phyloP scores from a whole-genome alignment of 2,329 filamentous ascomycete species.

The Pestalotiopsis sp. region DNA sequence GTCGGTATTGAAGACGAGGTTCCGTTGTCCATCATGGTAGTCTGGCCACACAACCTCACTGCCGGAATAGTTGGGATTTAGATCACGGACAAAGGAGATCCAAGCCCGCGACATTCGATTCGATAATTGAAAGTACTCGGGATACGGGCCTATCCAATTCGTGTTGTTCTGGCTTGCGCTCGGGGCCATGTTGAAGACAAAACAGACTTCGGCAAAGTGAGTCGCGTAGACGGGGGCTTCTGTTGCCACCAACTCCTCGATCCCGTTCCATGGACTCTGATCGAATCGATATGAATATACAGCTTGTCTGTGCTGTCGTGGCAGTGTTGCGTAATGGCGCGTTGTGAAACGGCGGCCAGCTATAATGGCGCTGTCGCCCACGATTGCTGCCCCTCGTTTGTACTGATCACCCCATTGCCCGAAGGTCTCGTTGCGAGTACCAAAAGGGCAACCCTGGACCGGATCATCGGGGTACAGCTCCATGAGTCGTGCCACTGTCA shows the following conservation, averaged over 20 bases:
- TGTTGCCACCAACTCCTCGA: background rate
- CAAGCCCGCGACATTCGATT: background rate
- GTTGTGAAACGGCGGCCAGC: background rate
- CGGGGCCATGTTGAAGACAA: background rate
- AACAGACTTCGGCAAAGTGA: background rate
- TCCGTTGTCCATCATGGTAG: background rate
- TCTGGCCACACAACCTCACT: background rate
- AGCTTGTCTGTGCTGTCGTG: background rate
- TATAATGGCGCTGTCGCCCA: background rate
- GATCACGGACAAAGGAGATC: slow-evolving; percentile 3
- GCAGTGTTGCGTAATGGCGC: background rate
- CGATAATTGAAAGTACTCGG: slow-evolving; percentile 1
- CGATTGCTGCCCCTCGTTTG: background rate
- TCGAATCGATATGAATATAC: background rate
- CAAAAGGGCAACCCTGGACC: background rate
- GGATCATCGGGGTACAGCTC: slow-evolving; percentile 3
- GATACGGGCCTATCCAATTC: slow-evolving; percentile 1
- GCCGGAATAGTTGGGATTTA: background rate
- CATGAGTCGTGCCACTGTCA: background rate
- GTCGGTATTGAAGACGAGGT: background rate
- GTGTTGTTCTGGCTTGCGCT: background rate
- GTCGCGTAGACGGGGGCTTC: background rate
- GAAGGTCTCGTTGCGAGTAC: background rate
- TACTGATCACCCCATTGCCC: background rate
- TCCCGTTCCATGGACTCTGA: background rate